Evolutionary conservation across 345 rosid genomes (phyloP), one percentile per base, ranked within the genome.

Genomic region (Lepidium didymum): DNA sequence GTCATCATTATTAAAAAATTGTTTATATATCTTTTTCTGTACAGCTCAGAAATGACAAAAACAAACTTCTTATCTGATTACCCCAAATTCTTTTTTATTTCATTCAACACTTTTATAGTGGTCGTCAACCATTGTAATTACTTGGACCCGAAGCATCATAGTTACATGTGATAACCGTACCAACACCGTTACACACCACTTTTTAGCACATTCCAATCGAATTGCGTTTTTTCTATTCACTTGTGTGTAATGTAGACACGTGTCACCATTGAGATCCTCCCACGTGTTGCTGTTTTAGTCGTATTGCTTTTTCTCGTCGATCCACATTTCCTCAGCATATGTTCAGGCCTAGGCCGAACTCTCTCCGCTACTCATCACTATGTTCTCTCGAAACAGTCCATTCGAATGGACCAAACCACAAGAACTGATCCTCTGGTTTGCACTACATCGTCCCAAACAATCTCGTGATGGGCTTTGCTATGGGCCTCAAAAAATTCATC

Each of bases 161-260:
- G 80, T 82, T 87, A 56, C 94, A 90, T 5, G 34, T 38, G 11
- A 87, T 79, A 45, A 85, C 80, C 47, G 83, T 80, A 51, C 83
- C 83, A 9, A 86, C 88, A 59, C 50, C 73, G 57, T 47, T 67
- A 78, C 92, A 86, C 38, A 14, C 63, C 13, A 80, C 86, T 79
- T 81, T 84, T 81, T 84, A 42, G 90, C 91, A 19, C 81, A 77
- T 34, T 72, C 81, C 15, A 77, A 16, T 5, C 70, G 57, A 29
- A 73, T 57, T 0, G 47, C 49, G 59, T 56, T 55, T 52, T 15
- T 56, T 67, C 75, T 73, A 35, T 73, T 72, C 1, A 77, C 68
- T 42, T 73, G 75, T 14, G 75, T 77, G 71, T 62, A 68, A 16
- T 77, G 75, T 25, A 49, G 53, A 38, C 72, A 77, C 16, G 69